phyloP scores from a whole-genome alignment of 495 filamentous ascomycete genomes.

The Pseudoneurospora amorphoporcata region DNA sequence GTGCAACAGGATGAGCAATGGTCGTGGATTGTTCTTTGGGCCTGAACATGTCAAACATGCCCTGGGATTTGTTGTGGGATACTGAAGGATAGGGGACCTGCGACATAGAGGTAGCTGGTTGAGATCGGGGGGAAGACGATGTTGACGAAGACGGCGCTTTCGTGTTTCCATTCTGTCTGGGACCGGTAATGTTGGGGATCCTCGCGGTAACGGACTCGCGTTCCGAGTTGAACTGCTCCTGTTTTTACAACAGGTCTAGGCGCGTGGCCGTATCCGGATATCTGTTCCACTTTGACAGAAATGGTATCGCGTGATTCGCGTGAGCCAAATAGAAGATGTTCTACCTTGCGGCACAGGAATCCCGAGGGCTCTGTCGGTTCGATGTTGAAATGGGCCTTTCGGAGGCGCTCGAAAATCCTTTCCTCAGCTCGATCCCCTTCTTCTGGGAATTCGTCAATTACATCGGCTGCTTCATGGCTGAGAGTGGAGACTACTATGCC shows the following conservation, averaged over 20 bases:
- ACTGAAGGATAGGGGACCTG: background rate
- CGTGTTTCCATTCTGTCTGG: background rate
- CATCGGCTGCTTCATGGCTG: background rate
- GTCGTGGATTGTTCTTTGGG: background rate
- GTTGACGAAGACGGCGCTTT: background rate
- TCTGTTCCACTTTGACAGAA: background rate
- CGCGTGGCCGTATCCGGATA: background rate
- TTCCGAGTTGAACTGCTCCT: background rate
- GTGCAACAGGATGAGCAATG: background rate
- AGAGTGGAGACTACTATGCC: background rate
- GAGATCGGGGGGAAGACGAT: background rate
- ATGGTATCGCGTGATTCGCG: background rate
- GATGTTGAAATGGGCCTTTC: background rate
- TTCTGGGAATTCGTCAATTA: background rate
- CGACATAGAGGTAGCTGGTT: background rate
- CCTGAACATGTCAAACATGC: background rate
- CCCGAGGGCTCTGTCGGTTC: background rate
- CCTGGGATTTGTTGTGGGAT: background rate
- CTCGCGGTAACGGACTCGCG: background rate
- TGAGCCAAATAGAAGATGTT: background rate
- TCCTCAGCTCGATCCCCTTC: background rate
- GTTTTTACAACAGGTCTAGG: background rate
- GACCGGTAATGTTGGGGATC: background rate
- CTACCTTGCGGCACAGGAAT: background rate
- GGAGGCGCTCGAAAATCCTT: background rate